A percentile compares a stretch with the other conserved stretches of the same genome.
These are phyloP conservation scores for Leptographium wingfieldii DNA, from an alignment of 2,329 filamentous ascomycete species.

Conservation along the genomic window DNA sequence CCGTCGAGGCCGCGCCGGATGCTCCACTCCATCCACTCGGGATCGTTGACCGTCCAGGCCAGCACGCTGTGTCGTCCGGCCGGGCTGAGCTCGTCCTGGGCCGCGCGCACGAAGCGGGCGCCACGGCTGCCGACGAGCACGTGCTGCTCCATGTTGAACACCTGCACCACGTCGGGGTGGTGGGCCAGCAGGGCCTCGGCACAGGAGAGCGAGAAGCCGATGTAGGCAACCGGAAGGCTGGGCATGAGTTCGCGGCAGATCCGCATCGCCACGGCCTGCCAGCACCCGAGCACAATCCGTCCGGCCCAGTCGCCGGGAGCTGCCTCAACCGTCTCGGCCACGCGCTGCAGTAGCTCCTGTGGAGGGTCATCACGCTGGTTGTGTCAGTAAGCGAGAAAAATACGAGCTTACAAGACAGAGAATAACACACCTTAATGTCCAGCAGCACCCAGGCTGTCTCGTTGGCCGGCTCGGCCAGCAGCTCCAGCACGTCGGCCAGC, in stretches of 20 bases:
- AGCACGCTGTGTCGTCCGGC: slow-evolving; percentile 47
- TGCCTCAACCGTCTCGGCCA: slow-evolving; percentile 49
- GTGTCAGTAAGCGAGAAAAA: background rate
- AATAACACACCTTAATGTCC: slow-evolving; percentile 58
- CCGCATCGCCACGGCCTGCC: slow-evolving; percentile 63
- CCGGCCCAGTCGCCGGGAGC: slow-evolving; percentile 52
- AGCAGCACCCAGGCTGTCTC: slow-evolving; percentile 69
- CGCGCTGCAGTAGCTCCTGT: slow-evolving; percentile 55
- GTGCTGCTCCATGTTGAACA: slow-evolving; percentile 66
- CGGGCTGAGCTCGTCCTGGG: slow-evolving; percentile 24
- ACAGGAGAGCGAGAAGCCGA: slow-evolving; percentile 53
- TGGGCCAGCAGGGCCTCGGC: slow-evolving; percentile 55
- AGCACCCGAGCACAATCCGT: slow-evolving; percentile 68
- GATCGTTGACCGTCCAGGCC: slow-evolving; percentile 79
- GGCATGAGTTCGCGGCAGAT: slow-evolving; percentile 50
- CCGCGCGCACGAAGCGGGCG: slow-evolving; percentile 49
- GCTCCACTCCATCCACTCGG: slow-evolving; percentile 69
- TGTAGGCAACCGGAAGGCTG: slow-evolving; percentile 50
- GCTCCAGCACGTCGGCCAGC: slow-evolving; percentile 61
- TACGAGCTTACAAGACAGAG: no score
- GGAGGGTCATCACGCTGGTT: slow-evolving; percentile 54
- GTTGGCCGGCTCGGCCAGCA: slow-evolving; percentile 49
- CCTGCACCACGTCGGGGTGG: slow-evolving; percentile 47
- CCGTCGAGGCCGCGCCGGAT: slow-evolving; percentile 57
- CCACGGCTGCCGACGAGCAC: slow-evolving; percentile 58